Percentiles rank a stretch among this genome's conserved stretches.
phyloP scores from a whole-genome alignment of 2,329 filamentous ascomycete genomes.

The Talaromyces sp. region DNA sequence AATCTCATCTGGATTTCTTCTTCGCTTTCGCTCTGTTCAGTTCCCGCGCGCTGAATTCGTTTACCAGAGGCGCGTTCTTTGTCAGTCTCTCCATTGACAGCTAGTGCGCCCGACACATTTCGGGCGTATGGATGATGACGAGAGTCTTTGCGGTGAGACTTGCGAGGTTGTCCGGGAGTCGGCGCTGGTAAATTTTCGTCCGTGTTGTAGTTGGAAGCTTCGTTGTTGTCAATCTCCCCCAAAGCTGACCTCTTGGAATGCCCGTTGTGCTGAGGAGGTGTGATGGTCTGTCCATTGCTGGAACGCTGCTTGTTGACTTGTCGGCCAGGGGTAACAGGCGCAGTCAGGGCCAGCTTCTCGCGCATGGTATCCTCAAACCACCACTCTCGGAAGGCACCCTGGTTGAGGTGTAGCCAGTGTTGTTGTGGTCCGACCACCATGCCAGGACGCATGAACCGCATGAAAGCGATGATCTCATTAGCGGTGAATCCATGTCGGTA shows the following conservation, averaged over 20 bases:
- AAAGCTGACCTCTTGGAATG: slow-evolving; percentile 76
- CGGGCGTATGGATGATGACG: slow-evolving; percentile 71
- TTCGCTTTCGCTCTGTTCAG: slow-evolving; percentile 64
- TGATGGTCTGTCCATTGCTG: slow-evolving; percentile 69
- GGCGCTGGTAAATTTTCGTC: slow-evolving; percentile 93
- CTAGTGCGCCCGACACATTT: slow-evolving; percentile 48
- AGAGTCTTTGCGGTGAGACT: slow-evolving; percentile 72
- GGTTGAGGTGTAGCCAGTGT: slow-evolving; percentile 97
- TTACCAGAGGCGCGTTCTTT: slow-evolving; percentile 45
- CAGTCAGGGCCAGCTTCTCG: slow-evolving; percentile 70
- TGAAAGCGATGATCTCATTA: slow-evolving; percentile 94
- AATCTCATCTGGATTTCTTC: slow-evolving; percentile 79
- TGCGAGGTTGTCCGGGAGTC: slow-evolving; percentile 91
- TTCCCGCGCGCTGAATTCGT: slow-evolving; percentile 55
- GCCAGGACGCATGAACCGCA: slow-evolving; percentile 97
- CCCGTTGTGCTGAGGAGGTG: slow-evolving; percentile 71
- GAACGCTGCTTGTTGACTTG: slow-evolving; percentile 60
- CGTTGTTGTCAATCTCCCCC: slow-evolving; percentile 89
- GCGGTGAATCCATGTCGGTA: slow-evolving; percentile 97
- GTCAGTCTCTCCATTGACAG: slow-evolving; percentile 32
- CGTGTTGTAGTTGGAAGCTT: slow-evolving; percentile 43
- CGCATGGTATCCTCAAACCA: slow-evolving; percentile 78
- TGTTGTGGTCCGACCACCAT: slow-evolving; percentile 99
- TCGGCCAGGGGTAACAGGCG: slow-evolving; percentile 53
- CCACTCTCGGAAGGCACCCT: slow-evolving; percentile 97